Evolutionary conservation across 2,329 filamentous ascomycete genomes (phyloP).

Genomic region (Metarhizium guizhouense): DNA sequence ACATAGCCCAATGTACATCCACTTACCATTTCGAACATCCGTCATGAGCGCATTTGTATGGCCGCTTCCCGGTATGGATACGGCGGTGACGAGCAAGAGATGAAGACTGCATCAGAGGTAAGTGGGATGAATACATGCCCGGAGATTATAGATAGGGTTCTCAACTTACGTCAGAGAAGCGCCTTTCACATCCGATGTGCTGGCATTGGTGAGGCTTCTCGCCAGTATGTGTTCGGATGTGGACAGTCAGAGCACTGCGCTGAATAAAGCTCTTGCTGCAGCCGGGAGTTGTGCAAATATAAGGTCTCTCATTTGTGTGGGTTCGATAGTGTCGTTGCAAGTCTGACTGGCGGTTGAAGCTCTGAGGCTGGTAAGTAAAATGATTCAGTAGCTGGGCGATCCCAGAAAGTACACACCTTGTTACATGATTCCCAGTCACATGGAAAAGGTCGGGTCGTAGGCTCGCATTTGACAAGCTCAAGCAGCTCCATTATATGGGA

Average conservation of each 20-base stretch:
- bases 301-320: slow-evolving; percentile 62
- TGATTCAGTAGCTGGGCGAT: background rate
- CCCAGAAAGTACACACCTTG: slow-evolving; percentile 39
- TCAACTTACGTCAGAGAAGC: slow-evolving; percentile 57
- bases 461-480: slow-evolving; percentile 56
- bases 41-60: slow-evolving; percentile 52
- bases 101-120: slow-evolving; percentile 41
- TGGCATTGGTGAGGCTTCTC: slow-evolving; percentile 65
- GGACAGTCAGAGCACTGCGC: slow-evolving; percentile 59
- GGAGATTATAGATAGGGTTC: background rate
- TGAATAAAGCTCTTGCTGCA: slow-evolving; percentile 67
- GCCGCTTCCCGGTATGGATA: slow-evolving; percentile 59
- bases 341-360: slow-evolving; percentile 65
- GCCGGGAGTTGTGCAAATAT: slow-evolving; percentile 48
- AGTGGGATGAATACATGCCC: background rate
- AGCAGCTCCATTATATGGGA: slow-evolving; percentile 49
- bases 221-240: slow-evolving; percentile 61
- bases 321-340: slow-evolving; percentile 62
- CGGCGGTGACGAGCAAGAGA: slow-evolving; percentile 56
- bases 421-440: slow-evolving; percentile 55
- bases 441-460: slow-evolving; percentile 51
- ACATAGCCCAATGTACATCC: background rate
- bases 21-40: slow-evolving; percentile 52
- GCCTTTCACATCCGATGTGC: slow-evolving; percentile 56
- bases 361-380: slow-evolving; percentile 33